Conservation (phyloP, 208 protist genomes). For the Wallacemonas sp. region DNA sequence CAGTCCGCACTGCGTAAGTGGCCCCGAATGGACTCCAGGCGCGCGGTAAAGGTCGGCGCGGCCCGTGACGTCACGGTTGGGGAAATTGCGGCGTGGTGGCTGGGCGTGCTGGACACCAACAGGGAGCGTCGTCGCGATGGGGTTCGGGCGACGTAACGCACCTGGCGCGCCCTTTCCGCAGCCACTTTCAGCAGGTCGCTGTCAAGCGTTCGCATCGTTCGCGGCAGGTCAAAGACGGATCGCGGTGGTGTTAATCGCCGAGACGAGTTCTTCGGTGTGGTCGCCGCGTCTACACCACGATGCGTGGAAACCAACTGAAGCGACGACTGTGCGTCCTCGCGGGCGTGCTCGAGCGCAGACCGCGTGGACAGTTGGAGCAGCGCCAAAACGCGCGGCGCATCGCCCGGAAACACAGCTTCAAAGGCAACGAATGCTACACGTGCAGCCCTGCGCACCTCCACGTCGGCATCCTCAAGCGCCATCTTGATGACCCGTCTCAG, state of each 20-base stretch:
- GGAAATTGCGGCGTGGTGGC: too few species aligned
- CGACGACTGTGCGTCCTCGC: not conserved
- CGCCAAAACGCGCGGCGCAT: slow-evolving; percentile 26
- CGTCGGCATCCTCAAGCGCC: slow-evolving; percentile 46
- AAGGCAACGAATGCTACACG: slow-evolving; percentile 49
- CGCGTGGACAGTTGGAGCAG: slow-evolving; percentile 22
- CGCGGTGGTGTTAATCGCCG: not conserved
- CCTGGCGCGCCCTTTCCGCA: slow-evolving; percentile 13
- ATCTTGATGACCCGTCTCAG: slow-evolving; percentile 34
- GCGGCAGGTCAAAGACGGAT: slow-evolving; percentile 2
- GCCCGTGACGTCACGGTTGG: too few species aligned
- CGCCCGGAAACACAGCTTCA: slow-evolving; percentile 34
- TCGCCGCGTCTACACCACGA: not conserved
- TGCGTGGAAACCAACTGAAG: not conserved
- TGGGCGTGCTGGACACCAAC: not conserved
- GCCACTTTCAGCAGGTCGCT: slow-evolving; percentile 30
- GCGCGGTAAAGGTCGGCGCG: too few species aligned
- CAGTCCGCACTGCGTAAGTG: slow-evolving; percentile 3
- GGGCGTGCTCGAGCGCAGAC: slow-evolving; percentile 20
- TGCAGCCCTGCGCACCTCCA: slow-evolving; percentile 28
- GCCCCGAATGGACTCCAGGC: not conserved
- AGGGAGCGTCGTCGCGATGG: slow-evolving; percentile 4
- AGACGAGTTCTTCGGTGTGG: not conserved
- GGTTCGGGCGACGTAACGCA: not conserved
- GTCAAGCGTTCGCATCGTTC: slow-evolving; percentile 10